Conservation (phyloP, 2,329 filamentous ascomycete genomes). For the Trichoderma endophyticum region DNA sequence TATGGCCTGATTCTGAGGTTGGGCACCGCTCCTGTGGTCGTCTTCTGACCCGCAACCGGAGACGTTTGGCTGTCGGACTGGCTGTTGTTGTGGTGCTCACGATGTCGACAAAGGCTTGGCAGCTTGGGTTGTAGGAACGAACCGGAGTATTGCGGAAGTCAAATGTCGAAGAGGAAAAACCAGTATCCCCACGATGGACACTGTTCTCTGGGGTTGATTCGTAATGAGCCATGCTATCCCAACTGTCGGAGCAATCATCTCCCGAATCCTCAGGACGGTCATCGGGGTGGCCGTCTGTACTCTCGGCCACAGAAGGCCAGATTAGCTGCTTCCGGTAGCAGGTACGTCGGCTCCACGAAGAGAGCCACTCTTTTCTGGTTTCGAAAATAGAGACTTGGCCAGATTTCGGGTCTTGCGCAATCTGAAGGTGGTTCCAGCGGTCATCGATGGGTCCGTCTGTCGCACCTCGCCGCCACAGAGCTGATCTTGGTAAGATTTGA, state of each 20-base stretch:
- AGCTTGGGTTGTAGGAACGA: slow-evolving; percentile 52
- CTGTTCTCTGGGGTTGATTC: slow-evolving; percentile 21
- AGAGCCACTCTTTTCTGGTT: slow-evolving; percentile 64
- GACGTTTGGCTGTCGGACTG: slow-evolving; percentile 30
- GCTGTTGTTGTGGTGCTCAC: slow-evolving; percentile 47
- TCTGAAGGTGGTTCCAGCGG: slow-evolving; percentile 65
- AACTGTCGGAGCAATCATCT: slow-evolving; percentile 19
- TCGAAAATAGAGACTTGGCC: slow-evolving; percentile 62
- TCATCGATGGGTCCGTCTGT: slow-evolving; percentile 70
- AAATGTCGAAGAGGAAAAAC: slow-evolving; percentile 39
- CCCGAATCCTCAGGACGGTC: background rate
- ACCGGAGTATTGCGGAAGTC: slow-evolving; percentile 53
- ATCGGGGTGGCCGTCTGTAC: background rate
- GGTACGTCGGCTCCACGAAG: slow-evolving; percentile 57
- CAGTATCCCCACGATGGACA: slow-evolving; percentile 49
- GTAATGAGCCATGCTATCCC: slow-evolving; percentile 33
- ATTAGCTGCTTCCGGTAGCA: slow-evolving; percentile 60
- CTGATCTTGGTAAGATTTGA: slow-evolving; percentile 41
- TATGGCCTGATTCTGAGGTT: background rate
- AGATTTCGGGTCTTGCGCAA: slow-evolving; percentile 58
- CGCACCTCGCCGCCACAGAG: slow-evolving; percentile 61
- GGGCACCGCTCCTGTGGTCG: slow-evolving; percentile 12
- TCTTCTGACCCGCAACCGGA: slow-evolving; percentile 41
- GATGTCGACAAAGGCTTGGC: slow-evolving; percentile 57
- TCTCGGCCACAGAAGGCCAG: slow-evolving; percentile 33